These are phyloP conservation scores for Penicillium sp. DNA, from an alignment of 2,329 filamentous ascomycete species.

Conservation along the genomic window DNA sequence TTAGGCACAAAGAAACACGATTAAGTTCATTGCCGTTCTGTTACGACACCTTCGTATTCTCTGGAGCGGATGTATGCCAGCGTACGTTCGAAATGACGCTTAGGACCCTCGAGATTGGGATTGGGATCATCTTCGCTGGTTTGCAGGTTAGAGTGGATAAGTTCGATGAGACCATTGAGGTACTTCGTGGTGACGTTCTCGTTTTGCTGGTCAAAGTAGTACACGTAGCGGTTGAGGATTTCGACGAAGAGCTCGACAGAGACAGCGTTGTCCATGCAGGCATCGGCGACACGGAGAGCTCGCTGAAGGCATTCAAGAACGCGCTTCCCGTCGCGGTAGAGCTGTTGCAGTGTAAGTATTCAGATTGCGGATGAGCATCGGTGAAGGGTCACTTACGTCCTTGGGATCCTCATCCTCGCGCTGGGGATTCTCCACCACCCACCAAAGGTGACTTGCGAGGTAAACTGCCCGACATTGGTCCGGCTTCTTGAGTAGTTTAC, in stretches of 20 bases:
- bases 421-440: constrained; percentile 82
- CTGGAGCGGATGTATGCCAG: constrained; percentile 89
- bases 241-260: constrained; percentile 98
- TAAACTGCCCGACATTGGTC: constrained; percentile 98
- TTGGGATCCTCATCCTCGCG: constrained; percentile 81
- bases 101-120: constrained; percentile 81
- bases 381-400: constrained; percentile 60
- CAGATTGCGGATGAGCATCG: constrained; percentile 22
- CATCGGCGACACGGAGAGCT: constrained; percentile 92
- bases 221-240: constrained; percentile 96
- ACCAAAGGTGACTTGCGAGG: constrained; percentile 95
- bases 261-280: constrained; percentile 97
- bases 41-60: constrained; percentile 90
- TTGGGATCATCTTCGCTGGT: constrained; percentile 71
- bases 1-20: neutral
- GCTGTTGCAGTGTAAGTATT: constrained; percentile 54
- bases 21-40: constrained; percentile 57
- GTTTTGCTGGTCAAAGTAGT: constrained; percentile 99
- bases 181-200: constrained; percentile 98
- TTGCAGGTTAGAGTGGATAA: constrained; percentile 94
- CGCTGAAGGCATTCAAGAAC: constrained; percentile 96
- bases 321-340: constrained; percentile 96
- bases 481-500: constrained; percentile 95
- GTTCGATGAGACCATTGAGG: constrained; percentile 94
- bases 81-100: constrained; percentile 92